Base-by-base conservation (phyloP, 1,284 basidiomycete genomes). In the Sanguinoderma infundibulare region DNA sequence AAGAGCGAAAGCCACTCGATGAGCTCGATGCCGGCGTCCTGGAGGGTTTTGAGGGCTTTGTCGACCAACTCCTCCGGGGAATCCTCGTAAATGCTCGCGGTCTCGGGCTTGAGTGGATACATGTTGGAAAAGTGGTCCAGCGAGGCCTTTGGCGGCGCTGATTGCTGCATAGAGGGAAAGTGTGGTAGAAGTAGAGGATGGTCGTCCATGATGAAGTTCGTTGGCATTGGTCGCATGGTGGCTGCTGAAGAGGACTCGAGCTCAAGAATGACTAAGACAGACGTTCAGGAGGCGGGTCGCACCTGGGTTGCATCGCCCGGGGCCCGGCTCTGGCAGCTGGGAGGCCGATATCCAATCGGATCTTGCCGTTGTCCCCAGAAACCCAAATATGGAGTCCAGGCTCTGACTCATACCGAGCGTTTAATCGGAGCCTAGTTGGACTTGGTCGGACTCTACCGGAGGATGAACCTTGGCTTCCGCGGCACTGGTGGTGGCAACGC, bases 1-100 rank as follows among this genome's bases (percentile, higher is more conserved):
- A 77, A 59, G 8, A 70, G 61, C 5, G 71, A 47, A 15, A 65
- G 55, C 72, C 73, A 76, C 57, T 75, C 74, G n/a, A 73, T 67
- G 26, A 70, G 64, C 58, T 74, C 44, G 24, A 73, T 53, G 24
- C 70, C 67, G 9, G 57, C 64, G 5, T 53, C 56, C 49, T 70
- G 71, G 30, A 76, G 60, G 10, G 50, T 55, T 10, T 61, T 57
- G n/a, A 74, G 61, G 9, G 74, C 75, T 30, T 67, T 65, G 59
- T 74, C 70, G 54, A 76, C 75, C 20, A 75, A 50, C 38, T 62
- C 54, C 44, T 62, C 61, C 0, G 61, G 61, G 7, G 61, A 62
- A n/a, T 20, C 40, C 2, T 59, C 50, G 49, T 53, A 53, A 17
- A 59, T 22, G 26, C 49, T 39, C n/a, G 56, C 49, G 5, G 50